Conservation (phyloP, 176 grass and related monocot genomes). For the Carex scoparia region DNA sequence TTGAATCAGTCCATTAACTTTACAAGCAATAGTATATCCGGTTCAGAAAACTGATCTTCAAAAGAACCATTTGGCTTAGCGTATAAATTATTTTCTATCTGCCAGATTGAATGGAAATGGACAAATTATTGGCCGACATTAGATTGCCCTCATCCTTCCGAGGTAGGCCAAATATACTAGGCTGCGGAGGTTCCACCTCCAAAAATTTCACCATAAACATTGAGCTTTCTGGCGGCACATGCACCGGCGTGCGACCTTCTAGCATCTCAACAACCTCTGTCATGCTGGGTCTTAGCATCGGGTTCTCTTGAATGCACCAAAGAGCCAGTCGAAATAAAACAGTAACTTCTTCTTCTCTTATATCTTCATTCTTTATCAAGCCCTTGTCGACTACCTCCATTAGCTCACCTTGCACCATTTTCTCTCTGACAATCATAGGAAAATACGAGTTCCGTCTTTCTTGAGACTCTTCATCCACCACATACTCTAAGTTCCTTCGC, state of each 20-base stretch:
- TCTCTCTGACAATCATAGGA: constrained; percentile 27
- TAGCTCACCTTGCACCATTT: constrained; percentile 20
- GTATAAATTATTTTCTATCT: background rate
- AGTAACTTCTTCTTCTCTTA: constrained; percentile 31
- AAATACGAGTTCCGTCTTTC: constrained; percentile 20
- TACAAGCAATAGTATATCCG: background rate
- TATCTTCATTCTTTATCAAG: constrained; percentile 16
- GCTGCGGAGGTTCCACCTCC: background rate
- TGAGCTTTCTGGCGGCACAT: constrained; percentile 34
- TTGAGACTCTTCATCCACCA: background rate
- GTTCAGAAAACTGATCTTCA: background rate
- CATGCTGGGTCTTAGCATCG: constrained; percentile 38
- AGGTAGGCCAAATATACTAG: background rate
- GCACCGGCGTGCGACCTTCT: constrained; percentile 26
- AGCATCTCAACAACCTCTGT: constrained; percentile 33
- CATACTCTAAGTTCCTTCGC: constrained; percentile 25
- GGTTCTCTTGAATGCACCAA: constrained; percentile 38
- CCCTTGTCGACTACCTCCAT: constrained; percentile 45
- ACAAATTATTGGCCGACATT: background rate
- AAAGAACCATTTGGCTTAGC: background rate
- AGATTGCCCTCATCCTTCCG: background rate
- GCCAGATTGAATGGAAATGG: background rate
- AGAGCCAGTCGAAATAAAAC: constrained; percentile 18
- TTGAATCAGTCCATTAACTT: background rate
- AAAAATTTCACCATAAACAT: constrained; percentile 25